phyloP scores from a whole-genome alignment of 2,329 filamentous ascomycete species.

The Emericellopsis atlantica region DNA sequence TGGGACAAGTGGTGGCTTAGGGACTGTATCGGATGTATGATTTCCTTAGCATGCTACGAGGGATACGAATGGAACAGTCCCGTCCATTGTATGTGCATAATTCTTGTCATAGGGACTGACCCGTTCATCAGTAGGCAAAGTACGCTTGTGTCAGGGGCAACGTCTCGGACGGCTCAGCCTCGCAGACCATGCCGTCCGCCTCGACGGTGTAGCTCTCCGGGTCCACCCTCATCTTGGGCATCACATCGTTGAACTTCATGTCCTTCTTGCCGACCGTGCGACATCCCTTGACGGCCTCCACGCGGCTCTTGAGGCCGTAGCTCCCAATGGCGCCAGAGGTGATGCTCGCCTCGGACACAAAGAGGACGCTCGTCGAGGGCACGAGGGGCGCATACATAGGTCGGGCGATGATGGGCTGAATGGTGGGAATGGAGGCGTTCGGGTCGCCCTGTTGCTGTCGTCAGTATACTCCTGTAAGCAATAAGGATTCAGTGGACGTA shows the following conservation, averaged over 20 bases:
- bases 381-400: constrained; percentile 76
- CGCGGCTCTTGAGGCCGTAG: constrained; percentile 66
- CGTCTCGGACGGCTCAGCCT: constrained; percentile 55
- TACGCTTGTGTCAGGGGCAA: constrained; percentile 68
- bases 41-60: too few relatives aligned
- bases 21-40: too few relatives aligned
- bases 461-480: background rate
- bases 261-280: constrained; percentile 66
- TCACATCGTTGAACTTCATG: constrained; percentile 80
- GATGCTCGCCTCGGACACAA: constrained; percentile 66
- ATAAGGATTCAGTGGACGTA: constrained; percentile 21
- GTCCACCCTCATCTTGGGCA: constrained; percentile 83
- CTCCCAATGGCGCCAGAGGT: constrained; percentile 50
- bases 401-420: constrained; percentile 72
- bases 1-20: too few relatives aligned
- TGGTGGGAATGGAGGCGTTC: constrained; percentile 75
- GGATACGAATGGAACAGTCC: too few relatives aligned
- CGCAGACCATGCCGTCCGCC: constrained; percentile 66
- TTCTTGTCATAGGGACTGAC: too few relatives aligned
- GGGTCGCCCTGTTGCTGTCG: constrained; percentile 50
- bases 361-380: constrained; percentile 63
- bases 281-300: constrained; percentile 70
- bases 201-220: constrained; percentile 82
- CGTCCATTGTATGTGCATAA: too few relatives aligned
- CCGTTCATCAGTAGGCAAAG: constrained; percentile 51